These are phyloP conservation scores for Phytophthora cactorum DNA, from an alignment of 352 stramenopile genomes.

Conservation along the genomic window DNA sequence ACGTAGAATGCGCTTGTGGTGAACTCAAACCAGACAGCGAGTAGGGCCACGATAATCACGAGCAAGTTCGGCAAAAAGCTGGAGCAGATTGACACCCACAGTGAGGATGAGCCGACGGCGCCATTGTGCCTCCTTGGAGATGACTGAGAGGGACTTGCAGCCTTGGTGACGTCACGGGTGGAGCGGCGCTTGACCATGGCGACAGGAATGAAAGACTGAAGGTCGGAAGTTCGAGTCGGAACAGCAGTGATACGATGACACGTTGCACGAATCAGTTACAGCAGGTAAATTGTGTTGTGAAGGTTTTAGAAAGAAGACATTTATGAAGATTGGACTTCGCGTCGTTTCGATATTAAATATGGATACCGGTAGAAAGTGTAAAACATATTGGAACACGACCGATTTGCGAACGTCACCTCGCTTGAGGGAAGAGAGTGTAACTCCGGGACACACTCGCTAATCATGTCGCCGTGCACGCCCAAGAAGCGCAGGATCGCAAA, in stretches of 20 bases:
- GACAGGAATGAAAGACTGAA: constrained; percentile 22
- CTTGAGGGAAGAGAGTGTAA: constrained; percentile 27
- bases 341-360: constrained; percentile 29
- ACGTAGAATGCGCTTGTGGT: constrained; percentile 58
- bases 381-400: not conserved
- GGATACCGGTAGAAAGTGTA: not conserved
- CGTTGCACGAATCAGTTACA: constrained; percentile 11
- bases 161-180: constrained; percentile 2
- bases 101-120: constrained; percentile 1
- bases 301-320: constrained; percentile 2
- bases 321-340: not conserved
- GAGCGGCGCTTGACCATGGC: constrained; percentile 26
- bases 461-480: constrained; percentile 39
- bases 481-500: constrained; percentile 47
- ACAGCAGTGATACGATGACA: constrained; percentile 24
- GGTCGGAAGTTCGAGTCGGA: constrained; percentile 30
- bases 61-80: constrained; percentile 45
- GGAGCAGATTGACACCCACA: constrained; percentile 31
- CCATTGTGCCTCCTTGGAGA: constrained; percentile 10
- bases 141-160: not conserved
- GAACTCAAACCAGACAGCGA: constrained; percentile 58
- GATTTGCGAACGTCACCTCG: no score
- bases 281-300: not conserved
- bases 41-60: constrained; percentile 44
- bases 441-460: constrained; percentile 33